Base-by-base conservation (phyloP, 1,139 yeast genomes). In the Scheffersomyces insectosa region DNA sequence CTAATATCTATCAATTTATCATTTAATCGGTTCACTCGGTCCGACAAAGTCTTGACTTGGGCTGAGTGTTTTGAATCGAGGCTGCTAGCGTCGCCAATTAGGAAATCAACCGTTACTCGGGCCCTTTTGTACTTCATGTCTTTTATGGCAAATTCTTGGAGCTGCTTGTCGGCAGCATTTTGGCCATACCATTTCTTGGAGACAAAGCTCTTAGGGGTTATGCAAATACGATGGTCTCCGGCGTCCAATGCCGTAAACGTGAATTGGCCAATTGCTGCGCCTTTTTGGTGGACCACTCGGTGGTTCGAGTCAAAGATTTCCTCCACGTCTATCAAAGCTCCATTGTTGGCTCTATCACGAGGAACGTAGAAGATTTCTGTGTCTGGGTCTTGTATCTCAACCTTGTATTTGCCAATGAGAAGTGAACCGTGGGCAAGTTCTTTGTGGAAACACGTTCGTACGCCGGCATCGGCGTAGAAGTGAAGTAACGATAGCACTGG, bases 201-300 rank as follows among this genome's bases (percentile, higher is more conserved):
- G 38, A 46, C 51, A 42, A 77, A 77, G 31, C 80, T 72, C 50
- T 80, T 76, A 4, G 89, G 85, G 45, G 83, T 81, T 55, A 85
- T 72, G 64, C 95, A 86, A 39, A 86, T 75, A 54, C 79, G 70
- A 66, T 86, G 93, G 57, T 83, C 88, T 36, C 95, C 95, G 30
- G 82, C 72, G 39, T 82, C 89, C 39, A 63, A 57, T 1, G 77
- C 69, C 32, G 72, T 69, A 56, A 72, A 69, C 12, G 86, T 78
- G 63, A 85, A 83, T 49, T 81, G 83, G 31, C 89, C 88, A 25
- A 66, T 62, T 25, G 87, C 69, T 5, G 74, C 60, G 12, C 83
- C 81, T 57, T 77, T 78, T 62, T 83, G 89, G 57, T 81, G 79
- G 37, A 82, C 82, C 37, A 85, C 87, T 43, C 87, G 77, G 56